Percentiles rank a stretch among this genome's conserved stretches.
phyloP scores from a whole-genome alignment of 441 rosid species.

The Sinapis alba region DNA sequence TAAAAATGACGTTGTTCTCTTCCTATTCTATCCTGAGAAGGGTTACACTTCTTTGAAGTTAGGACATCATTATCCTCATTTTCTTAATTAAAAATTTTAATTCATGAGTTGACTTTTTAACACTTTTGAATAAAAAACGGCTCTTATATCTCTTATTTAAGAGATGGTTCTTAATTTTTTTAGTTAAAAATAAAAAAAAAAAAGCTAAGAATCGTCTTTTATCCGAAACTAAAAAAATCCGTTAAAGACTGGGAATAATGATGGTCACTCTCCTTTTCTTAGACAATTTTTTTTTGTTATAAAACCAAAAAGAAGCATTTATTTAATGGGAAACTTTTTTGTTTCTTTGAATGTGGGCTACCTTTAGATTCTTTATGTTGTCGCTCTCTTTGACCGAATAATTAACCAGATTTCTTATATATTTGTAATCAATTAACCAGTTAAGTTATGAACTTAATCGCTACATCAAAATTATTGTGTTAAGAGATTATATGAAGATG shows the following conservation, averaged over 20 bases:
- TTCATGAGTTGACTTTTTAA: no score
- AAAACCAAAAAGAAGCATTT: not conserved
- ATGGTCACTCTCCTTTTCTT: slow-evolving; percentile 1
- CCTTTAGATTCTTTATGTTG: slow-evolving; percentile 27
- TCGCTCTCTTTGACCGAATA: slow-evolving; percentile 34
- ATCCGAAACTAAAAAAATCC: no score
- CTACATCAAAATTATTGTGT: slow-evolving; percentile 4
- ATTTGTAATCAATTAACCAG: not conserved
- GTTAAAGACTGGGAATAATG: no score
- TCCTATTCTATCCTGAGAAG: slow-evolving; percentile 9
- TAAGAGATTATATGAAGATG: not conserved
- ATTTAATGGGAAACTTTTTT: not conserved
- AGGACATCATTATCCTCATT: no score
- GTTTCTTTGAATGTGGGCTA: slow-evolving; percentile 25
- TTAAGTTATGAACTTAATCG: slow-evolving; percentile 3
- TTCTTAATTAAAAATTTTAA: no score
- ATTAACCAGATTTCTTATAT: not conserved
- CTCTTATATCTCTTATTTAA: no score
- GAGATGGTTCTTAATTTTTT: no score
- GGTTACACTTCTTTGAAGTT: not conserved
- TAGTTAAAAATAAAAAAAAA: no score
- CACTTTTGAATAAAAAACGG: no score
- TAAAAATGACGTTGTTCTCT: slow-evolving; percentile 10
- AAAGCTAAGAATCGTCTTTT: no score
- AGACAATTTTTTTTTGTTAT: not conserved